phyloP scores from a whole-genome alignment of 768 basidiomycete genomes.

The Phanerodontia chrysosporium region DNA sequence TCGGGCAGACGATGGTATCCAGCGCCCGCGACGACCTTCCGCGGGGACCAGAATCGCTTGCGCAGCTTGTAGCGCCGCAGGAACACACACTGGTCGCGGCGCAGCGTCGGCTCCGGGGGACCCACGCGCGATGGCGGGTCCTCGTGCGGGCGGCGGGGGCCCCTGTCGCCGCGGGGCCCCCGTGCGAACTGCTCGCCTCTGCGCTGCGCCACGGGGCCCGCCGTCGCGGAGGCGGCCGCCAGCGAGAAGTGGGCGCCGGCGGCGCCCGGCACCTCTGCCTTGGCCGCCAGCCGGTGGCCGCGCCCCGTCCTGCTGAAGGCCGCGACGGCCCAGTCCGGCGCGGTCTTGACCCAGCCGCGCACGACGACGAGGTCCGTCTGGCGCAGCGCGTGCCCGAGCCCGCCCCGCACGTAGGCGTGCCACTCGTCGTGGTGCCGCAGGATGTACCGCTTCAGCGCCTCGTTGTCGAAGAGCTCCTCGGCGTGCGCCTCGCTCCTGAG shows the following conservation, averaged over 20 bases:
- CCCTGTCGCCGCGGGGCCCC: too few species aligned
- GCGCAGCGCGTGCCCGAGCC: neutral
- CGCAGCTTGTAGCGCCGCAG: slow-evolving; percentile 15
- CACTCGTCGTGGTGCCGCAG: neutral
- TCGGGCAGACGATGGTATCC: slow-evolving; percentile 3
- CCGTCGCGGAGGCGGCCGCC: too few species aligned
- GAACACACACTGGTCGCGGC: slow-evolving; percentile 14
- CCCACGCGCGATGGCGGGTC: too few species aligned
- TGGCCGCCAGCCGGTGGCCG: too few species aligned
- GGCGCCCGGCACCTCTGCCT: too few species aligned
- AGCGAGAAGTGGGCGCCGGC: too few species aligned
- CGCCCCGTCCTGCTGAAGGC: neutral
- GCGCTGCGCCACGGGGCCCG: too few species aligned
- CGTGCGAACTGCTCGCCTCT: too few species aligned
- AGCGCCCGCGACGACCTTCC: slow-evolving; percentile 12
- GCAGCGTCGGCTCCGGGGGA: too few species aligned
- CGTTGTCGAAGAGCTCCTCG: neutral
- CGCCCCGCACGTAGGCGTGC: neutral
- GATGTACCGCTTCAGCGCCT: neutral
- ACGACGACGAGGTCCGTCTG: neutral
- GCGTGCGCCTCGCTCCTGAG: neutral
- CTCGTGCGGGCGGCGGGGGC: too few species aligned
- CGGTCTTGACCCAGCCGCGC: neutral
- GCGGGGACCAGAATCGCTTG: slow-evolving; percentile 1
- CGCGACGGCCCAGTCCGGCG: neutral